Percentiles rank a stretch among this genome's conserved stretches.
Conservation (phyloP, 805 yeast genomes). For the Saccharomycopsis babjevae region DNA sequence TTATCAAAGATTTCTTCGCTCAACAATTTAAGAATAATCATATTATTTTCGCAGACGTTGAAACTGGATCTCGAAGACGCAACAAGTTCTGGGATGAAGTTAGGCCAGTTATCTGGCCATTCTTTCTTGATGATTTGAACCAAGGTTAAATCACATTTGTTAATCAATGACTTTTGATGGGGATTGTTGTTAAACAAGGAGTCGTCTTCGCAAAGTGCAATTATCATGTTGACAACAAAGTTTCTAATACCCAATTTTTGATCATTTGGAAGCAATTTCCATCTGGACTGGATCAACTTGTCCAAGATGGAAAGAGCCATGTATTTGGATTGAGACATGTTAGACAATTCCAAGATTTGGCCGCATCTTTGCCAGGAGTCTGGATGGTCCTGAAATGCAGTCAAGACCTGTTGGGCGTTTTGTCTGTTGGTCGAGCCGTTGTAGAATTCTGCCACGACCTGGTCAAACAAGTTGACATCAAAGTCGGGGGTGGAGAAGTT, state of each 20-base stretch:
- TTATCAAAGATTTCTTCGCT: conserved; percentile 96
- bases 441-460: conserved; percentile 76
- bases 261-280: conserved; percentile 86
- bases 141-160: conserved; percentile 86
- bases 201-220: conserved; percentile 81
- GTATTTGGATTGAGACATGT: conserved; percentile 80
- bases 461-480: conserved; percentile 71
- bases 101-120: conserved; percentile 99
- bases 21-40: conserved; percentile 79
- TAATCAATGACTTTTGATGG: conserved; percentile 67
- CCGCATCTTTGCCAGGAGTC: conserved; percentile 96
- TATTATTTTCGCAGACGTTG: conserved; percentile 95
- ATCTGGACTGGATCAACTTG: conserved; percentile 78
- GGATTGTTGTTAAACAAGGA: conserved; percentile 40
- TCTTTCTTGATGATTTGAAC: conserved; percentile 94
- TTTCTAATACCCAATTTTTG: conserved; percentile 91
- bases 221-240: conserved; percentile 88
- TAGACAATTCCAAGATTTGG: conserved; percentile 67
- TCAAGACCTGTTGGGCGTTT: conserved; percentile 56
- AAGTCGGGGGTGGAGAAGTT: conserved; percentile 71
- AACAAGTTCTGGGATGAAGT: conserved; percentile 88
- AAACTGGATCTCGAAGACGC: conserved; percentile 72
- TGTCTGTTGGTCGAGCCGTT: conserved; percentile 57
- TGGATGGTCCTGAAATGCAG: conserved; percentile 84
- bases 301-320: conserved; percentile 86